Evolutionary conservation across 2,329 filamentous ascomycete genomes (phyloP), one percentile per base, ranked within the genome.

Genomic region (Phyllosticta citriasiana): DNA sequence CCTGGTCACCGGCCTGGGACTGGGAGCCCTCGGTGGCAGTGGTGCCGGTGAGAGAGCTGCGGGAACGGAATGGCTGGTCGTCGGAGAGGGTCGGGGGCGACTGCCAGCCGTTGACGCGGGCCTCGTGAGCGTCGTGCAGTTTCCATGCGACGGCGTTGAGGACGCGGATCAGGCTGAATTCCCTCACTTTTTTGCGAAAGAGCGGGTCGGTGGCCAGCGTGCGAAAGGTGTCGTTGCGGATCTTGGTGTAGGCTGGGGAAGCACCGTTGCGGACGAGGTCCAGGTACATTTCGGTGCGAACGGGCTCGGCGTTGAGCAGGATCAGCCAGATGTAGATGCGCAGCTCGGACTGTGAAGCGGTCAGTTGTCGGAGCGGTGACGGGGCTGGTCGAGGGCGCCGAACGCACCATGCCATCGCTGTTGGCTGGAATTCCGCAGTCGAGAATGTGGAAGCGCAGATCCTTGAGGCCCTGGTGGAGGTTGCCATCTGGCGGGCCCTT

Each of bases 281-380:
- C 65, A 97, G 88, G 73, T 99, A 99, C 64, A 88, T 82, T 68
- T 96, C 89, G 62, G 94, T 96, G 53, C 87, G 83, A 65, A 97
- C 79, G 53, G 96, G 85, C 6, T 91, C 87, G 33, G 92, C 87
- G 71, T 96, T 89, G 67, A 99, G 87, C 12, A 99, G 84, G 67
- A 96, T 89, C 51, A 97, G 83, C 94, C 94, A 99, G 66, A 96
- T 85, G 74, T 99, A 97, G 72, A 97, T 95, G 69, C 94, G 88
- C 64, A 94, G 80, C 54, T 91, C 88, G 22, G 94, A 99, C 93
- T 96, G 68, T 35, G 26, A 33, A 40, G 22, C 12, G 19, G 35
- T 25, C 54, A 63, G 24, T 30, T 12, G 53, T 50, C 4, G 47
- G 61, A 65, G 26, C 63, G 64, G n/a, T 24, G 40, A 30, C 2